Conservation (phyloP, 345 rosid species). For the Salix arbutifolia region DNA sequence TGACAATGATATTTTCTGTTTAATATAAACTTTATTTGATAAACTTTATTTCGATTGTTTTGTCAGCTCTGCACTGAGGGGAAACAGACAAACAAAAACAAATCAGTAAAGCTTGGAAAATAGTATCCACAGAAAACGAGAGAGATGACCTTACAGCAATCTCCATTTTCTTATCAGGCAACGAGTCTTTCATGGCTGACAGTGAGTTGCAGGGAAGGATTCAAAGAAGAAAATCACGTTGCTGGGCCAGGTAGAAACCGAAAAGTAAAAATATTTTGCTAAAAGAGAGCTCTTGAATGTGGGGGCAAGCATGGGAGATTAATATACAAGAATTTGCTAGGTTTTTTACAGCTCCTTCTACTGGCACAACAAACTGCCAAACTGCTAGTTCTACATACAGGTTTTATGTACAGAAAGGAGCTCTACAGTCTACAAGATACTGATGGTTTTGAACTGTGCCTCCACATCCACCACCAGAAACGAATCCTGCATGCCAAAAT, state of each 20-base stretch:
- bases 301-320: background rate
- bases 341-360: background rate
- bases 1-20: background rate
- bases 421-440: background rate
- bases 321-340: background rate
- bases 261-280: too few species aligned
- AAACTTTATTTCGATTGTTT: background rate
- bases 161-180: background rate
- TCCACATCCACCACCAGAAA: conserved; percentile 1
- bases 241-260: background rate
- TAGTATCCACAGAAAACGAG: background rate
- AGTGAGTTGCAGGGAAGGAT: background rate
- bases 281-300: background rate
- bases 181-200: background rate
- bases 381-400: background rate
- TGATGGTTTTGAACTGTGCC: background rate
- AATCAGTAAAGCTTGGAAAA: background rate
- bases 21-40: background rate
- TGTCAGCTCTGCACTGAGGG: background rate
- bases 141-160: background rate
- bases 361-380: background rate
- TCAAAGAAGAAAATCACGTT: too few species aligned
- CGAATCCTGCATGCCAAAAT: background rate
- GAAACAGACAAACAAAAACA: background rate
- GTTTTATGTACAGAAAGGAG: background rate